Evolutionary conservation across 2,329 filamentous ascomycete species (phyloP), one percentile per base, ranked within the genome.

Genomic region (Colletotrichum neosansevieriae): DNA sequence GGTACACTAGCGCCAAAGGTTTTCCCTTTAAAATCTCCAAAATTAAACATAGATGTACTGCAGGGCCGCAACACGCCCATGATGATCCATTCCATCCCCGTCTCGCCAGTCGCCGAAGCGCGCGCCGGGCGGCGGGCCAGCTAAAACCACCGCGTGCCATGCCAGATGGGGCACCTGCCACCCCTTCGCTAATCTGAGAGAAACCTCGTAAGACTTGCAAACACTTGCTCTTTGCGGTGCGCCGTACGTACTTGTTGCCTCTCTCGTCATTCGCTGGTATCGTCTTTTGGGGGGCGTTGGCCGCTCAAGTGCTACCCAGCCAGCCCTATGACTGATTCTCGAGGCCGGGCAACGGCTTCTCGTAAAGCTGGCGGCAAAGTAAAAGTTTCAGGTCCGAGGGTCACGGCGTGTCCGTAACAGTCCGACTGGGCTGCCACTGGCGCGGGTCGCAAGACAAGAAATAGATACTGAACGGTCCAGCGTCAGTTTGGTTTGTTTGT

Each of bases 401-500:
- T 13, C 42, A 21, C 61, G 66, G 56, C 61, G 61, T 69, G 54
- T 45, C n/a, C n/a, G n/a, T n/a, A n/a, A n/a, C n/a, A n/a, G n/a
- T n/a, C 61, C 66, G 61, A 50, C 54, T 17, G 40, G 29, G 17
- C 49, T 56, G 47, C 59, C 34, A 44, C 54, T 32, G 32, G 32
- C 47, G 11, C 38, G 47, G 45, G 51, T 40, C 38, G 47, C 36
- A 19, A 42, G 29, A 9, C 29, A 29, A 29, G 29, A 29, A 9
- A 29, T 29, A 29, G 6, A 29, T 29, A 9, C 29, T 29, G 29
- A 1, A 29, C 29, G 6, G 29, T 29, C 29, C 6, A 29, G 29
- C 29, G 7, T 29, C 29, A 4, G 19, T 24, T 51, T n/a, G 29
- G 36, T 53, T 5, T 61, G 47, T 32, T 24, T 19, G 29, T 29